Conservation (phyloP, 2,329 filamentous ascomycete genomes). For the Microcyclospora tardicrescens region DNA sequence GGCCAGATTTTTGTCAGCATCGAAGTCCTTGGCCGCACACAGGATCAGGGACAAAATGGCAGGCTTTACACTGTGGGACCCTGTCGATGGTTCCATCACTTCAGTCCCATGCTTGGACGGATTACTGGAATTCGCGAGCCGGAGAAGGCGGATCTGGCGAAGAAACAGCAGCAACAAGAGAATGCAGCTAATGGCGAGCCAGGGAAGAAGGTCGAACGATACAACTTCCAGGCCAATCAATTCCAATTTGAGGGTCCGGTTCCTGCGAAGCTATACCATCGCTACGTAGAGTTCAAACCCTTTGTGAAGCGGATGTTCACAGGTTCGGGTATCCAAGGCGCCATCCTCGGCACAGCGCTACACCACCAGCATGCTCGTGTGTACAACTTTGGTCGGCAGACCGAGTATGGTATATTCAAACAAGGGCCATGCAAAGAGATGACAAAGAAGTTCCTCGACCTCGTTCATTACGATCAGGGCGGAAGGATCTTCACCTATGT, state of each 20-base stretch:
- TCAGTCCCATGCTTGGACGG: conserved; percentile 76
- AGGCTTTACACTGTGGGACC: conserved; percentile 70
- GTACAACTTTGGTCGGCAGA: conserved; percentile 74
- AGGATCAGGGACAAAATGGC: conserved; percentile 45
- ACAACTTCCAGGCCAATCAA: conserved; percentile 82
- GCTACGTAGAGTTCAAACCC: conserved; percentile 84
- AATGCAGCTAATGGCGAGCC: conserved; percentile 10
- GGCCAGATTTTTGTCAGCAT: conserved; percentile 61
- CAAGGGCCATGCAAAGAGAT: conserved; percentile 52
- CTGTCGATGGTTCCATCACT: conserved; percentile 66
- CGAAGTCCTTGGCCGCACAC: conserved; percentile 63
- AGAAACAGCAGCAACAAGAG: conserved; percentile 5
- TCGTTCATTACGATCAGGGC: conserved; percentile 76
- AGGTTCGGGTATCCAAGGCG: conserved; percentile 61
- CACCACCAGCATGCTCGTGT: conserved; percentile 82
- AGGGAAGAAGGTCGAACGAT: conserved; percentile 47
- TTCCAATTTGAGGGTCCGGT: conserved; percentile 78
- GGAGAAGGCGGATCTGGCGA: conserved; percentile 26
- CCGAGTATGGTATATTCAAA: conserved; percentile 55
- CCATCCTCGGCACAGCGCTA: conserved; percentile 68
- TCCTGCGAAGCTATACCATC: conserved; percentile 69
- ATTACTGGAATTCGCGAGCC: conserved; percentile 54
- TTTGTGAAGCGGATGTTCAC: conserved; percentile 86
- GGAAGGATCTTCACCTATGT: conserved; percentile 86
- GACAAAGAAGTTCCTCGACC: conserved; percentile 67